phyloP scores from a whole-genome alignment of 2,329 filamentous ascomycete genomes.

The Trichoderma aggressivum region DNA sequence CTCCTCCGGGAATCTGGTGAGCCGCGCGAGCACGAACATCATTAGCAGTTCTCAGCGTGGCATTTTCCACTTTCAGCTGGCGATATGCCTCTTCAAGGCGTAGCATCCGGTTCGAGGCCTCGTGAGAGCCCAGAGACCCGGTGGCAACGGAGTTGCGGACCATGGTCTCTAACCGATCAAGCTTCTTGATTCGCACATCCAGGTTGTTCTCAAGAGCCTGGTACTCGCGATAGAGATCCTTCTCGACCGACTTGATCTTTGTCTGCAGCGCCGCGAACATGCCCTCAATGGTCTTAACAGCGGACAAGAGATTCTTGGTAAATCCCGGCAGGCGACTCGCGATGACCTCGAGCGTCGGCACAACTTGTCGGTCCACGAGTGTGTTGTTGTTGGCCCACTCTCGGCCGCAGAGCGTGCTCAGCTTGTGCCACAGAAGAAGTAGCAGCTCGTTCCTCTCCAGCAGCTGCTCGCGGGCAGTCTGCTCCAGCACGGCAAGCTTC shows the following conservation, averaged over 20 bases:
- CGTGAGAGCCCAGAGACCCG: constrained; percentile 43
- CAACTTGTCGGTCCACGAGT: constrained; percentile 77
- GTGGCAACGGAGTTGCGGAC: constrained; percentile 62
- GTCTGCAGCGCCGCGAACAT: constrained; percentile 74
- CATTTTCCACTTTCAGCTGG: constrained; percentile 61
- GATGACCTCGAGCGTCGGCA: constrained; percentile 82
- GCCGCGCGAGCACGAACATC: constrained; percentile 54
- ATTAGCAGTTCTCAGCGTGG: constrained; percentile 64
- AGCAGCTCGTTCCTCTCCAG: constrained; percentile 85
- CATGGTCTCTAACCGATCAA: constrained; percentile 81
- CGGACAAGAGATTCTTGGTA: constrained; percentile 81
- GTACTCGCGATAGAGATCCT: constrained; percentile 87
- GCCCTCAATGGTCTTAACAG: constrained; percentile 81
- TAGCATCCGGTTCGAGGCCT: constrained; percentile 46
- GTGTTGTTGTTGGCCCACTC: constrained; percentile 92
- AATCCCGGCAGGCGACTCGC: constrained; percentile 83
- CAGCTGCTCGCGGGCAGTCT: constrained; percentile 80
- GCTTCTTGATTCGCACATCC: constrained; percentile 74
- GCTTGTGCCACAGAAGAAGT: constrained; percentile 82
- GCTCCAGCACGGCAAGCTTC: constrained; percentile 71
- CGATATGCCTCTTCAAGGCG: constrained; percentile 60
- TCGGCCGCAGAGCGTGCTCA: constrained; percentile 79
- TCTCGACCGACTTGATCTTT: constrained; percentile 81
- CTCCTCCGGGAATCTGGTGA: constrained; percentile 40
- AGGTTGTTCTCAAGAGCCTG: constrained; percentile 78